These are phyloP conservation scores for Exophiala viscosa DNA, from an alignment of 2,329 filamentous ascomycete species.

Conservation along the genomic window DNA sequence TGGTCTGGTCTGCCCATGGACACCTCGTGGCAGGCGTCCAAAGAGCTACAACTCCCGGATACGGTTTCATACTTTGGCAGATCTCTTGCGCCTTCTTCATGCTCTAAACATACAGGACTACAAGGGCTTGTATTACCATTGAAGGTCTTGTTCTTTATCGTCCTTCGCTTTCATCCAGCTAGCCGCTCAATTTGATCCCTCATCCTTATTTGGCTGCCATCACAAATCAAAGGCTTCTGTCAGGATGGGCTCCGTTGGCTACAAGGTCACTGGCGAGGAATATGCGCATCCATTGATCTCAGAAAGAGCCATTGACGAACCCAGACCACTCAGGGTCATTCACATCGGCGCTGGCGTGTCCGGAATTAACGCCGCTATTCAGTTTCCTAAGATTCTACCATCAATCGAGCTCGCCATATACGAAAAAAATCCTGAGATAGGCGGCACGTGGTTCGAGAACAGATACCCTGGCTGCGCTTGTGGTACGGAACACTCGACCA, in stretches of 20 bases:
- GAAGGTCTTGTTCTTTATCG: no score
- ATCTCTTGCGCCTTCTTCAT: no score
- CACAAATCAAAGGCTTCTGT: neutral
- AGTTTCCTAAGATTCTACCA: slow-evolving; percentile 19
- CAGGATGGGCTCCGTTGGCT: slow-evolving; percentile 19
- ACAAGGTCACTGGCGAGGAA: slow-evolving; percentile 11
- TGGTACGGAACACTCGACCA: slow-evolving; percentile 6
- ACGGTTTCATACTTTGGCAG: no score
- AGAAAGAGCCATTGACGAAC: slow-evolving; percentile 24
- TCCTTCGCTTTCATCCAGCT: no score
- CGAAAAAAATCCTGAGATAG: slow-evolving; percentile 33
- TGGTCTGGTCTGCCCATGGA: no score
- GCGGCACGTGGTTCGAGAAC: slow-evolving; percentile 33
- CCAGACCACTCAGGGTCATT: slow-evolving; percentile 24
- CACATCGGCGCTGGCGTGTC: slow-evolving; percentile 39
- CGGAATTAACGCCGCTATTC: slow-evolving; percentile 30
- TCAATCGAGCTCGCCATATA: slow-evolving; percentile 27
- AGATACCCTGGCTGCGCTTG: slow-evolving; percentile 24
- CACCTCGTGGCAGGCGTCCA: no score
- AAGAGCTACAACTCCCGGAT: no score
- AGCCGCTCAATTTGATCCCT: no score
- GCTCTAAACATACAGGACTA: no score
- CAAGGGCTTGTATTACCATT: no score
- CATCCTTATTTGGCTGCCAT: no score
- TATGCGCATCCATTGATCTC: slow-evolving; percentile 25